Base-by-base conservation (phyloP, 208 protist species). In the Wallacemonas sp. region DNA sequence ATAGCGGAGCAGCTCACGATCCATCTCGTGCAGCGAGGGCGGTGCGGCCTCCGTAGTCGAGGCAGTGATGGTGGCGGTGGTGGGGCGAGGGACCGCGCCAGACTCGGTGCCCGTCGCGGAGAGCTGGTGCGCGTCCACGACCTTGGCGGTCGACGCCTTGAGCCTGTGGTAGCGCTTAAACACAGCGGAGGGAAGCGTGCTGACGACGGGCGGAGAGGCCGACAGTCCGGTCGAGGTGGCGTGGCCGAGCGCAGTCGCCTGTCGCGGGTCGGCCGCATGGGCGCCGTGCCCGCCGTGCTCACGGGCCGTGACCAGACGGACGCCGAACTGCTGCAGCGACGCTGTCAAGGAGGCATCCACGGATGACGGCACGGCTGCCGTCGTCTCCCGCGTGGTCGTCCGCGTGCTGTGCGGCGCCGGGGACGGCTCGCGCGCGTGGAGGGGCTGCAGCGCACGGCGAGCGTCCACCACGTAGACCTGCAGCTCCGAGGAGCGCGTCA, bases 1-100 rank as follows among this genome's bases (percentile, higher is more conserved):
- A 16, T 76, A 50, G 12, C 33, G 48, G n/a, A 66, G 57, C 14
- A 86, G 64, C 29, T 77, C 76, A 25, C 52, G 62, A 62, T 86
- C 76, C 61, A 74, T 79, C 11, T 76, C 45, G 25, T 29, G 63
- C 33, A 81, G 76, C 36, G 36, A 14, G n/a, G n/a, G n/a, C n/a
- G n/a, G n/a, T n/a, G n/a, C n/a, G n/a, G n/a, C n/a, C n/a, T n/a
- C n/a, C n/a, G n/a, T n/a, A n/a, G n/a, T n/a, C n/a, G n/a, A n/a
- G n/a, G n/a, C n/a, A n/a, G n/a, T n/a, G n/a, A n/a, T n/a, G n/a
- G n/a, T n/a, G n/a, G n/a, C n/a, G n/a, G n/a, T n/a, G n/a, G n/a
- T n/a, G n/a, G n/a, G n/a, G n/a, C n/a, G n/a, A n/a, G n/a, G n/a
- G n/a, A n/a, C n/a, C n/a, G n/a, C n/a, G n/a, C n/a, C n/a, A n/a